Evolutionary conservation across 2,329 filamentous ascomycete genomes (phyloP), one percentile per base, ranked within the genome.

Genomic region (Fusarium subtropicale): DNA sequence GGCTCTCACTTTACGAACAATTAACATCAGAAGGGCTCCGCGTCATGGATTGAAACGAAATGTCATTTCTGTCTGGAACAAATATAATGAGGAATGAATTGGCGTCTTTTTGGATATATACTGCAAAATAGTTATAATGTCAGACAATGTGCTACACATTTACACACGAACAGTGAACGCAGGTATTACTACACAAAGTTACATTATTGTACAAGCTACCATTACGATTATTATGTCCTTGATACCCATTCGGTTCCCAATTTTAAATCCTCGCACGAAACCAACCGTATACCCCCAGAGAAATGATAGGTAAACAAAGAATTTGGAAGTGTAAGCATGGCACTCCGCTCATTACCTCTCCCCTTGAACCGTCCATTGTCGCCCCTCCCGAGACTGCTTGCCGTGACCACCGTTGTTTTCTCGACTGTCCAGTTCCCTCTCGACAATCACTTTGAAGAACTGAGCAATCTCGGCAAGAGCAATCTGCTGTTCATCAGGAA

Each of bases 391-490:
- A 18, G 56, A 46, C 30, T 58, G 57, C 42, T 60, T 69, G 20
- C 41, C 59, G 16, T 60, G 52, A 7, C 68, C 53, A 5, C 56
- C 67, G 18, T 76, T 74, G 13, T 64, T 67, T 45, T 75, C 71
- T 34, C 72, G 72, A 22, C 72, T 64, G 22, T 76, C 73, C 30
- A 75, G 72, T 75, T 85, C 83, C 20, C 85, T 79, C 68, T 86
- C 84, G 1, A 87, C 74, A 52, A 84, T 82, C 16, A 82, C 79
- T 70, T 84, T 84, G 79, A 88, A 88, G 71, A 88, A 88, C 38
- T 82, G 81, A 3, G 83, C 79, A 52, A 87, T 80, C 72, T 87
- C 83, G 2, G 81, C 81, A 8, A 88, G 76, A 41, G 83, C 79
- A 39, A 81, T 72, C 69, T 86, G 84, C 55, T 82, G 78, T 8